Evolutionary conservation across 2,329 filamentous ascomycete species (phyloP), one percentile per base, ranked within the genome.

Genomic region (Penicillium sp.): DNA sequence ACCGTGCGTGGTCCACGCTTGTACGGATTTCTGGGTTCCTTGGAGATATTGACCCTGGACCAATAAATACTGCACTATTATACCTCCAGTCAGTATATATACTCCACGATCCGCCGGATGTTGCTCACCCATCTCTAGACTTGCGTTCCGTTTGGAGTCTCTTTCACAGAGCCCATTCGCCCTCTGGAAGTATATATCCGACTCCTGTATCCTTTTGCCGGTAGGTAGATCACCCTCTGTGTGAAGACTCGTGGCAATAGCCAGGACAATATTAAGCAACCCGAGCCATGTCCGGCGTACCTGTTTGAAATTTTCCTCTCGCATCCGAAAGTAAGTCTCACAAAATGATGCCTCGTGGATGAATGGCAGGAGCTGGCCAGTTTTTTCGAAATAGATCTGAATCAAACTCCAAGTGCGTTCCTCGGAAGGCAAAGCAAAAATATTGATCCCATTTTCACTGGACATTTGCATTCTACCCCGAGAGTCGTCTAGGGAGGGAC

Each of bases 1-100:
- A 0, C 82, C 81, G 57, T 84, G 82, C 0, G 79, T 73, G 0
- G 75, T 80, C 81, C 81, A 84, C 2, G 81, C 78, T 51, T 82
- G 76, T 3, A 82, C 73, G 0, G 81, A 82, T 23, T 76, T 77
- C 43, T 82, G 78, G 0, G 81, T 82, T 3, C 81, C 80, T 60
- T 84, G 81, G 0, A 83, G 72, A 55, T 83, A 84, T 51, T 81
- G 79, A 12, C 75, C 75, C 57, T 78, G 72, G 1, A 84, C 58
- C 0, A 84, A 69, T 11, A 82, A 71, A 40, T 75, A 76, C 61
- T 83, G 80, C 0, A 83, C 80, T 75, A 53, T 27, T 22, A 37
- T 37, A 15, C 20, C 15, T 37, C 12, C n/a, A 6, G 14, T 31
- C 18, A 51, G 33, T 40, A 31, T 2, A 20, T n/a, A 7, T 27